Conservation (phyloP, 192 early-diverging fungal genomes). For the Backusella liffmaniae region DNA sequence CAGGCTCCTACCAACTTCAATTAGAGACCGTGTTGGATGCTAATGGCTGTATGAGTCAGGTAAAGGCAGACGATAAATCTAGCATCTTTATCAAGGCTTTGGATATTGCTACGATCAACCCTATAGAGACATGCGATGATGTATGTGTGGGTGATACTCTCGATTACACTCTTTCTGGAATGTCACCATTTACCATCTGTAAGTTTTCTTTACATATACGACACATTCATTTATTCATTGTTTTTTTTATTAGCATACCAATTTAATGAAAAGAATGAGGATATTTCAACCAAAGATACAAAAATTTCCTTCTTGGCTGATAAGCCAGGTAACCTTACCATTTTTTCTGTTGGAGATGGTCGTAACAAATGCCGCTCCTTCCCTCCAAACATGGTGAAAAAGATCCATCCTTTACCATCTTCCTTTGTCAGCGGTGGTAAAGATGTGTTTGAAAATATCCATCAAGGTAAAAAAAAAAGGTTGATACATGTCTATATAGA, state of each 20-base stretch:
- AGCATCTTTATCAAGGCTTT: conserved; percentile 22
- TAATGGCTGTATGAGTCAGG: conserved; percentile 25
- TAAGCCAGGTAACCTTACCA: conserved; percentile 48
- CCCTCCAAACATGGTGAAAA: conserved; percentile 34
- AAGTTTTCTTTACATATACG: conserved; percentile 5
- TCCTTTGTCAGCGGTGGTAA: conserved; percentile 41
- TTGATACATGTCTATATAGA: neutral
- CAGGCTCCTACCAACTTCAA: conserved; percentile 38
- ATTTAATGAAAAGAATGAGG: conserved; percentile 31
- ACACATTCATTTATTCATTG: neutral
- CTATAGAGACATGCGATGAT: conserved; percentile 20
- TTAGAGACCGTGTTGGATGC: conserved; percentile 36
- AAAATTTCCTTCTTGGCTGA: conserved; percentile 37
- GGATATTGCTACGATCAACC: conserved; percentile 36
- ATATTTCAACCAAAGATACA: conserved; percentile 21
- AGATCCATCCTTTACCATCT: conserved; percentile 39
- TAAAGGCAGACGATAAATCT: conserved; percentile 9
- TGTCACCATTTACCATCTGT: conserved; percentile 35
- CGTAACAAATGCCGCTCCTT: conserved; percentile 40
- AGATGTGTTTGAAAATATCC: conserved; percentile 45
- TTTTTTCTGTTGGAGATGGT: conserved; percentile 42
- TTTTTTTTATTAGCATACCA: conserved; percentile 24
- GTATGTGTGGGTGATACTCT: conserved; percentile 47
- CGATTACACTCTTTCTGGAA: conserved; percentile 30
- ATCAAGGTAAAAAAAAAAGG: conserved; percentile 25